These are phyloP conservation scores for Trichoderma sp. DNA, from an alignment of 2,329 filamentous ascomycete genomes.

Conservation along the genomic window DNA sequence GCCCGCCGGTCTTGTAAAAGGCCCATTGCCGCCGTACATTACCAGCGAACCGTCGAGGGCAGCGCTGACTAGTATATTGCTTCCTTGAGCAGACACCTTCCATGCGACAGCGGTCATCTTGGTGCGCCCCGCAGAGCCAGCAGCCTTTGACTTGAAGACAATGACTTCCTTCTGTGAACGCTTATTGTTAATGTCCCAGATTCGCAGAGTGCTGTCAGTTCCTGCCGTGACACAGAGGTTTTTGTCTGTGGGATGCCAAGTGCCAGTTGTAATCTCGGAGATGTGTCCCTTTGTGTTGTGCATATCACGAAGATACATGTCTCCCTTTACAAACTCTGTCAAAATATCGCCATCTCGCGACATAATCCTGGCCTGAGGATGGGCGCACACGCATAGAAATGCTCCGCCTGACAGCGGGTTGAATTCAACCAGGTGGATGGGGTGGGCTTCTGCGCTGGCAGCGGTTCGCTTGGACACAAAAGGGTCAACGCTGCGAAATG, in stretches of 20 bases:
- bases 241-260: conserved; percentile 86
- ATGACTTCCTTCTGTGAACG: conserved; percentile 90
- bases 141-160: conserved; percentile 91
- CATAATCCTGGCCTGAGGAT: conserved; percentile 87
- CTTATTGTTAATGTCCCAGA: conserved; percentile 95
- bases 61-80: conserved; percentile 76
- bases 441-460: conserved; percentile 78
- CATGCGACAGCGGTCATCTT: conserved; percentile 93
- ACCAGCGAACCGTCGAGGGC: conserved; percentile 88
- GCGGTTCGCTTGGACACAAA: conserved; percentile 71
- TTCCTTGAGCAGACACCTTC: conserved; percentile 75
- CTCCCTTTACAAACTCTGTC: conserved; percentile 91
- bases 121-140: conserved; percentile 84
- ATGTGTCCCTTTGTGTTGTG: conserved; percentile 97
- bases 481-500: conserved; percentile 91
- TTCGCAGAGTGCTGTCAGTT: conserved; percentile 91
- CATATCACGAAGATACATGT: conserved; percentile 98
- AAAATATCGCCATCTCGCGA: conserved; percentile 84
- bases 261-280: conserved; percentile 84
- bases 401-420: conserved; percentile 78
- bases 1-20: conserved; percentile 77
- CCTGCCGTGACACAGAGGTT: conserved; percentile 89
- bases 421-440: conserved; percentile 85
- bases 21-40: conserved; percentile 90
- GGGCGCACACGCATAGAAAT: conserved; percentile 85